phyloP scores from a whole-genome alignment of 176 grass and related monocot genomes.

The Oryza punctata region DNA sequence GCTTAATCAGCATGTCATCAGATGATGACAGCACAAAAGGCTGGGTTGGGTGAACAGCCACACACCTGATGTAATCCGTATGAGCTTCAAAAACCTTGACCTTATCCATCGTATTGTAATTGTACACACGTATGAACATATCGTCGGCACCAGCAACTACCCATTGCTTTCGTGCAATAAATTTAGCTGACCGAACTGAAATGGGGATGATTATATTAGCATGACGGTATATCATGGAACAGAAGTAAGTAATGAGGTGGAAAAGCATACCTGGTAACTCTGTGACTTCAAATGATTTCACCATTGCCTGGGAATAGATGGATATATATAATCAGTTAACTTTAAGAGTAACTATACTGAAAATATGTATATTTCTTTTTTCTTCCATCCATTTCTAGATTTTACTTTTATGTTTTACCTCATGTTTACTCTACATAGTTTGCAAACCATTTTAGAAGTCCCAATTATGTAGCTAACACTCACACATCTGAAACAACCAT shows the following conservation, averaged over 20 bases:
- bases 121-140: slow-evolving; percentile 97
- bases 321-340: slow-evolving; percentile 30
- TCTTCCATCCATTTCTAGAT: background rate
- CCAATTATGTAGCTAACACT: background rate
- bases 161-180: slow-evolving; percentile 95
- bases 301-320: slow-evolving; percentile 76
- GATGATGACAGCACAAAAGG: slow-evolving; percentile 96
- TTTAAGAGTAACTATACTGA: background rate
- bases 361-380: background rate
- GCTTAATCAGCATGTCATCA: slow-evolving; percentile 99
- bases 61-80: slow-evolving; percentile 95
- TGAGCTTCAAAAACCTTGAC: slow-evolving; percentile 95
- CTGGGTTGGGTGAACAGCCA: slow-evolving; percentile 94
- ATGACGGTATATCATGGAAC: slow-evolving; percentile 4
- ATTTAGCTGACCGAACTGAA: slow-evolving; percentile 92
- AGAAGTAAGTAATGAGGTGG: slow-evolving; percentile 16
- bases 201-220: slow-evolving; percentile 38
- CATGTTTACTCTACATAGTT: background rate
- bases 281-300: slow-evolving; percentile 99
- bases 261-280: slow-evolving; percentile 77
- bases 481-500: background rate
- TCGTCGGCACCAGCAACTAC: slow-evolving; percentile 93
- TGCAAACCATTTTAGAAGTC: background rate
- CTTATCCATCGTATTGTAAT: slow-evolving; percentile 97
- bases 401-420: slow-evolving; percentile 4